Evolutionary conservation across 2,329 filamentous ascomycete genomes (phyloP).

Genomic region (Alternaria rosae): DNA sequence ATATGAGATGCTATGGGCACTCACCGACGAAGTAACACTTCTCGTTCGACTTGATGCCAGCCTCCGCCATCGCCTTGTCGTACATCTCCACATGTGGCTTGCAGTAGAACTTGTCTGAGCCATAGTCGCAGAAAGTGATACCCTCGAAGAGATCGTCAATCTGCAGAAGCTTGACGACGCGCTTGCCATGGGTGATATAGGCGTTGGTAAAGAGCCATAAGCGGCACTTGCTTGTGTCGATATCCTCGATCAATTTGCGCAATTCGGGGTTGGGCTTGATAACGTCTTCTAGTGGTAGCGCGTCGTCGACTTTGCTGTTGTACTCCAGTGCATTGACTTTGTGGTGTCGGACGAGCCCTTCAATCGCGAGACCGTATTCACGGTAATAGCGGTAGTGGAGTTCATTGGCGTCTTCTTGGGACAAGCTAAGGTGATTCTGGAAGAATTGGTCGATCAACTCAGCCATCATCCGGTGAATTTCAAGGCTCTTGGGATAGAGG

Average conservation of each 20-base stretch:
- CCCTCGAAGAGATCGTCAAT: slow-evolving; percentile 93
- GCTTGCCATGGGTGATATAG: slow-evolving; percentile 84
- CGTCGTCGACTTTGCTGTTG: slow-evolving; percentile 93
- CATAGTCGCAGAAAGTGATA: slow-evolving; percentile 94
- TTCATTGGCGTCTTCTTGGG: slow-evolving; percentile 78
- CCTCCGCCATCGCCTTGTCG: slow-evolving; percentile 86
- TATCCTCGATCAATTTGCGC: slow-evolving; percentile 77
- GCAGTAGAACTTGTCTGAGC: slow-evolving; percentile 74
- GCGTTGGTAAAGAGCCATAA: slow-evolving; percentile 97
- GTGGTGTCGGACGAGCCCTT: slow-evolving; percentile 91
- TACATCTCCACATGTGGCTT: slow-evolving; percentile 88
- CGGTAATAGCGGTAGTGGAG: slow-evolving; percentile 93
- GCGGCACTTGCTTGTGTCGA: slow-evolving; percentile 83
- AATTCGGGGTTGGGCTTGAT: slow-evolving; percentile 80
- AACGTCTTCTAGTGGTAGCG: slow-evolving; percentile 83
- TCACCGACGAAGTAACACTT: slow-evolving; percentile 93
- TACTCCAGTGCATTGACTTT: slow-evolving; percentile 95
- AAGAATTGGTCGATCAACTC: slow-evolving; percentile 77
- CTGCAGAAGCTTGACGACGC: slow-evolving; percentile 80
- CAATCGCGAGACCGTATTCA: slow-evolving; percentile 95
- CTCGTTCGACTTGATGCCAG: slow-evolving; percentile 70
- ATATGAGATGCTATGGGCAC: slow-evolving; percentile 42
- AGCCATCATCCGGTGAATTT: slow-evolving; percentile 89
- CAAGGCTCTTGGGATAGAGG: slow-evolving; percentile 85
- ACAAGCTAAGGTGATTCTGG: slow-evolving; percentile 73